Evolutionary conservation across 768 basidiomycete genomes (phyloP), one percentile per base, ranked within the genome.

Genomic region (Coprinopsis strossmayeri): DNA sequence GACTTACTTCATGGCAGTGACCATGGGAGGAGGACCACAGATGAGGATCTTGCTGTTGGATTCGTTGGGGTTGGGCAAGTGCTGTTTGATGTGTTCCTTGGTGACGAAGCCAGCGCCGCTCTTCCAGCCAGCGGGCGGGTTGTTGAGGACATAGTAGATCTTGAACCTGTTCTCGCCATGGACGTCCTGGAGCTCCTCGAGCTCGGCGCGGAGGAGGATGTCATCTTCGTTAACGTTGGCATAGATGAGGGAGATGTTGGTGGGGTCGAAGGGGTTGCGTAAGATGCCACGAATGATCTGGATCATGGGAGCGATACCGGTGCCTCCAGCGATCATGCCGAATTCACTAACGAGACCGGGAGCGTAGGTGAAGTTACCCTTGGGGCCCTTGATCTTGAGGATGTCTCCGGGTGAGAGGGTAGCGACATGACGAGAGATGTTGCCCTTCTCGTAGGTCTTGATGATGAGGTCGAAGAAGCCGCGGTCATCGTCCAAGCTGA

Each of bases 241-340:
- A 68, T 98, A 98, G 62, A 99, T 90, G 61, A 99, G 80, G 55
- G 76, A 79, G 60, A 98, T 67, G 56, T 74, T 79, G 34, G 95
- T 97, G 53, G 62, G 71, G 76, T 99, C 96, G 37, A 69, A 63
- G n/a, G 90, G 82, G 66, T 93, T 91, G 67, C 87, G 85, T 63
- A 97, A 78, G 11, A 84, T 81, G n/a, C 94, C 89, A 53, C 88
- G 86, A 68, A 97, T 87, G 73, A 99, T 90, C 64, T 99, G 95
- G 59, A 96, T 84, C 95, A 98, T 97, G 60, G 96, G 96, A 0
- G 96, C 95, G 65, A 99, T 95, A 48, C 96, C 96, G 2, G 96
- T 98, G 30, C 96, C 96, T 41, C 96, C 96, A 13, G 94, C 93
- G 59, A 99, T 96, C 94, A 99, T 94, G 61, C 91, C 87, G 49